Base-by-base conservation (phyloP, 2,329 filamentous ascomycete genomes). In the Xylariaceae sp. region DNA sequence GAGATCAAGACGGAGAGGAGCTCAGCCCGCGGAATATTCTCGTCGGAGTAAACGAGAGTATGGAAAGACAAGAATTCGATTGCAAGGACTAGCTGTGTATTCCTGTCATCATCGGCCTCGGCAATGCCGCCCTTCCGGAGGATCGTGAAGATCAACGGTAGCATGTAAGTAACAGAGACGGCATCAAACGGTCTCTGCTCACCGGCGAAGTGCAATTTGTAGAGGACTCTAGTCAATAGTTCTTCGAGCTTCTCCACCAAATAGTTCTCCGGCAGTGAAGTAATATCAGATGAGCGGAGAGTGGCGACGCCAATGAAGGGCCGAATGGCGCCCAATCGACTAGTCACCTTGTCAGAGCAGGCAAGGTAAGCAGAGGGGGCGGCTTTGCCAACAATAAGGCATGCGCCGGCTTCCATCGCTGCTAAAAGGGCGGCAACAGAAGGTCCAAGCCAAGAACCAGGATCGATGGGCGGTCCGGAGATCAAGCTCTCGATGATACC, bases 181-280 rank as follows among this genome's bases (percentile, higher is more conserved):
- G 85, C 81, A 71, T 99, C 94, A 67, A 99, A 92, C 0, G 93
- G 92, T n/a, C 92, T 85, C 73, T 97, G 93, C 72, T 97, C 94
- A 55, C 90, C 88, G 44, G 92, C 83, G 72, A 96, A 96, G 13
- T 92, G 88, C 56, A 99, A 78, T 52, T 93, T 88, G 73, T 97
- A 97, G 4, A 99, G 78, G 1, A 97, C 86, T 73, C 94, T 85
- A 2, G 93, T 97, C 10, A 96, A 82, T 10, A 97, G 83, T 59
- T 88, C 86, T 57, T 91, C 90, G 7, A 97, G 78, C n/a, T 88
- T 84, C 71, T 97, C 94, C 63, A 89, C 81, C 62, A 87, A 82
- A 60, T 93, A 81, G 55, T 88, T 84, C 9, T 87, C 81, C 0
- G 90, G 82, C 2, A 99, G 76, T 8, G 89, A 83, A 13, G 85